Percentiles rank a stretch among this genome's conserved stretches.
phyloP scores from a whole-genome alignment of 1,139 yeast species.

The Taphrina flavorubra region DNA sequence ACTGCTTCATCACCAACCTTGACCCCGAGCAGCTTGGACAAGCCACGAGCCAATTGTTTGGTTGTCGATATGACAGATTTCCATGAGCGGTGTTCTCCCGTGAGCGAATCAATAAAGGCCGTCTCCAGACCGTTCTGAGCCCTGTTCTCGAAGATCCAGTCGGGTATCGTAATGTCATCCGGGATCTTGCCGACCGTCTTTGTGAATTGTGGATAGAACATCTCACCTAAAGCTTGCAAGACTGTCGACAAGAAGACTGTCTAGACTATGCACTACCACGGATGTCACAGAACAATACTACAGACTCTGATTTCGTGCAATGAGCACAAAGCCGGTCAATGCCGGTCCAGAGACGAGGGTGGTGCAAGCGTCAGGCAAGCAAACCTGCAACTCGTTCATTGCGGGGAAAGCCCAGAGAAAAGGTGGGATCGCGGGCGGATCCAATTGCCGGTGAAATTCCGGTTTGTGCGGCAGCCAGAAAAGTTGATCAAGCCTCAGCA shows the following conservation, averaged over 20 bases:
- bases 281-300: no score
- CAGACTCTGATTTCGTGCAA: no score
- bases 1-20: conserved; percentile 47
- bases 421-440: no score
- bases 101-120: conserved; percentile 31
- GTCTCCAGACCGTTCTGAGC: conserved; percentile 20
- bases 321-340: no score
- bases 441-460: no score
- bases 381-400: no score
- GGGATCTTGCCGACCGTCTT: conserved; percentile 34
- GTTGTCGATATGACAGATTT: conserved; percentile 11
- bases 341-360: no score
- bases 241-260: neutral
- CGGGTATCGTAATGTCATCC: conserved; percentile 28
- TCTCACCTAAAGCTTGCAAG: neutral
- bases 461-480: no score
- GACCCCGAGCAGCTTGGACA: conserved; percentile 43
- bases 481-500: no score
- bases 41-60: conserved; percentile 27
- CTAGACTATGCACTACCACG: no score
- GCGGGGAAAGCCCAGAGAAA: no score
- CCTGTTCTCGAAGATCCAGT: conserved; percentile 33
- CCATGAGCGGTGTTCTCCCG: conserved; percentile 36
- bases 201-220: conserved; percentile 32
- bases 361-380: no score